phyloP scores from a whole-genome alignment of 2,329 filamentous ascomycete species.

The Biscogniauxia sp. region DNA sequence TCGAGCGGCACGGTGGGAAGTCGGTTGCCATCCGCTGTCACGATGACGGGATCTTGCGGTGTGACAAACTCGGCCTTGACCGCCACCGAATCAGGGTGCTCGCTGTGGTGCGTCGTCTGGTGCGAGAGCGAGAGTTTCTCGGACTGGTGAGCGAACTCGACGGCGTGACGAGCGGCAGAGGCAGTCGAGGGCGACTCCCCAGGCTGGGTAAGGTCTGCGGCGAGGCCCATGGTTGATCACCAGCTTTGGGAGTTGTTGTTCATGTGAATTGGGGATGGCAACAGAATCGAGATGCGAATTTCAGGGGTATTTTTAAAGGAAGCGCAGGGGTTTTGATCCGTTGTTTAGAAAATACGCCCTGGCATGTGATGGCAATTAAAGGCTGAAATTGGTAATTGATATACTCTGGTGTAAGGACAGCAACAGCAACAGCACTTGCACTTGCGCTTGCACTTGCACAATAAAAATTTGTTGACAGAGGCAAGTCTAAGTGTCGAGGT shows the following conservation, averaged over 20 bases:
- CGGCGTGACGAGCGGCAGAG: conserved; percentile 40
- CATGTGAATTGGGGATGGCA: conserved; percentile 6
- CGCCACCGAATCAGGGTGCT: conserved; percentile 45
- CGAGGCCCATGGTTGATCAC: conserved; percentile 18
- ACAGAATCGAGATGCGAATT: not conserved
- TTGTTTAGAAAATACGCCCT: not conserved
- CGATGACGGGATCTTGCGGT: conserved; percentile 68
- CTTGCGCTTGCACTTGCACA: too few relatives aligned
- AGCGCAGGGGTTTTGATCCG: not conserved
- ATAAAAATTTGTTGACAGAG: too few relatives aligned
- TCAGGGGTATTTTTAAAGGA: not conserved
- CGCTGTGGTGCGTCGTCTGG: conserved; percentile 31
- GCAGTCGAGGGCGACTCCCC: conserved; percentile 20
- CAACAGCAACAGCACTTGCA: too few relatives aligned
- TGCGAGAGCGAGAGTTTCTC: conserved; percentile 55
- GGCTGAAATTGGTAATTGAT: too few relatives aligned
- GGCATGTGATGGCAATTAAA: not conserved
- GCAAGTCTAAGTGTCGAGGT: not conserved
- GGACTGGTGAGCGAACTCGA: conserved; percentile 61
- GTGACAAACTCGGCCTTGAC: conserved; percentile 65
- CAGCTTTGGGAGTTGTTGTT: conserved; percentile 2
- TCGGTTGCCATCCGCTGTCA: conserved; percentile 64
- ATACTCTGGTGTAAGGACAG: too few relatives aligned
- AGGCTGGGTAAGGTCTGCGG: conserved; percentile 13
- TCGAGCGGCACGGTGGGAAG: conserved; percentile 67